Evolutionary conservation across 371 early-diverging fungal species (phyloP), one percentile per base, ranked within the genome.

Genomic region (Nematocida parisii): DNA sequence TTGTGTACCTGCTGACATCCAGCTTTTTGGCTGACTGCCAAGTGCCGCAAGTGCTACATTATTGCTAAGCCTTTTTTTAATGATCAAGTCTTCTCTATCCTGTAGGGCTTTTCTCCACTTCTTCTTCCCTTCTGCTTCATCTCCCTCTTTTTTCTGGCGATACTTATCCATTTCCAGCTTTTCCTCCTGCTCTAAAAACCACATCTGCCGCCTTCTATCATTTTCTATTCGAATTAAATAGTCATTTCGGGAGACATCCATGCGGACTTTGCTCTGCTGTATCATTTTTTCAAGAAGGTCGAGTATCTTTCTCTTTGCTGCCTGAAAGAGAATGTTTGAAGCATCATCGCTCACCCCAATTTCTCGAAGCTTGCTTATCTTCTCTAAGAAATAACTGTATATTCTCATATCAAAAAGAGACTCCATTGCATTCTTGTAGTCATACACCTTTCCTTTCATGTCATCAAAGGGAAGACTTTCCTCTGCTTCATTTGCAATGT

Each of bases 61-160:
- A 72, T 87, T 88, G 58, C 81, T 73, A 40, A 87, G 62, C 50
- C 84, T 70, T 46, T 87, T 88, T 72, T 88, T 88, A 64, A 88
- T 86, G 9, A 85, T 61, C 22, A 88, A 62, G 73, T 88, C 88
- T 70, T 88, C 88, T 72, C 88, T 77, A 55, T 88, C 88, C 71
- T 88, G 86, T 24, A 86, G 82, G 9, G 61, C 61, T 62, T 83
- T 87, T 73, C 83, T 83, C 56, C 82, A 74, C 66, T 83, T 85
- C 61, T 85, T 87, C 58, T 83, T 85, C 56, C 66, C 57, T 18
- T 83, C 75, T 55, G 71, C 85, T 60, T 85, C 81, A 46, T 84
- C 85, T 58, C 85, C 86, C 27, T 73, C 83, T 81, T 72, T 83
- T 33, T 85, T 82, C 27, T 84, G 72, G 13, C 71, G 82, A 39